Evolutionary conservation across 805 yeast species (phyloP), one percentile per base, ranked within the genome.

Genomic region (Metschnikowia rubicola): DNA sequence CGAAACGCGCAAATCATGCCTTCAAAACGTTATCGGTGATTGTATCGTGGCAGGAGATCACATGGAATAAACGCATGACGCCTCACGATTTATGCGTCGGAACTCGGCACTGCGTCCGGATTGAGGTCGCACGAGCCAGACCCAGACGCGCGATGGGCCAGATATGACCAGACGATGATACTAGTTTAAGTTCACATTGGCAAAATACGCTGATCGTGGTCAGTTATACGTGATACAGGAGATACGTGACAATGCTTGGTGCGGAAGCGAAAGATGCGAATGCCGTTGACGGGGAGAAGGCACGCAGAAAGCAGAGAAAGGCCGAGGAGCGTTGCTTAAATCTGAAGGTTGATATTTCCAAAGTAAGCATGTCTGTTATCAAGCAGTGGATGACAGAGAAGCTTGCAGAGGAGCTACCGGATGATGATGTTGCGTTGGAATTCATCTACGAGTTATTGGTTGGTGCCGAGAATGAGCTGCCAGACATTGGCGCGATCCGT

Each of bases 401-500:
- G 41, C 46, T 78, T 30, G 59, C 65, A 12, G 57, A 64, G 38
- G 59, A 66, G 10, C 57, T 77, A 10, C 79, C 79, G 0, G 81
- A 75, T 39, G 84, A 79, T 52, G 84, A 79, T 21, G 71, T 79
- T 3, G 66, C 74, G 6, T 62, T 67, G 3, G 80, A 74, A 35
- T 78, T 75, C 46, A 58, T 74, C 4, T 59, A 61, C 41, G 81
- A 79, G 55, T 58, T 79, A 38, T 56, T 79, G 21, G 46, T 54
- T 3, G 50, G 52, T 8, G 62, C 59, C 10, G 66, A 61, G 8
- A 70, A 64, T 8, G 48, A 48, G 10, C 48, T 52, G 13, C 74
- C 77, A 0, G 67, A 70, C 44, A 70, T 75, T n/a, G 62, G 64
- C 30, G 64, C 62, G 10, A 66, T 79, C 21, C 70, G 71, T 38